Conservation (phyloP, 2,329 filamentous ascomycete species). For the Aspergillus sergii region DNA sequence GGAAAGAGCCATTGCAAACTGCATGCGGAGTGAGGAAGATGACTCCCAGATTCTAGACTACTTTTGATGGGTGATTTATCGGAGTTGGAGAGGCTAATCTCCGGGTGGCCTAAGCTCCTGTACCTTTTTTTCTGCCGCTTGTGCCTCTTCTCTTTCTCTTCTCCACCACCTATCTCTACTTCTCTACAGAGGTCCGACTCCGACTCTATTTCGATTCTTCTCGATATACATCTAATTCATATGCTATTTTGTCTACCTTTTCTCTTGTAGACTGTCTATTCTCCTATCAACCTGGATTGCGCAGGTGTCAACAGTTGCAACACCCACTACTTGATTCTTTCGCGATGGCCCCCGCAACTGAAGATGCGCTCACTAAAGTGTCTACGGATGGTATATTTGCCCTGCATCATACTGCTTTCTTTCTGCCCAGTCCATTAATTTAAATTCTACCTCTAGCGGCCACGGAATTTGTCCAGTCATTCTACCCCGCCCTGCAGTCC, state of each 20-base stretch:
- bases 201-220: background rate
- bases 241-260: background rate
- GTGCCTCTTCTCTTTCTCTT: constrained; percentile 7
- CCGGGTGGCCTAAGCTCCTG: constrained; percentile 41
- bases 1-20: constrained; percentile 29
- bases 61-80: constrained; percentile 28
- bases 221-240: background rate
- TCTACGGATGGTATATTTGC: constrained; percentile 45
- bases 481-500: constrained; percentile 73
- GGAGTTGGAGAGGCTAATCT: constrained; percentile 26
- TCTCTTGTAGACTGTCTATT: background rate
- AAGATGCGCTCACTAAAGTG: constrained; percentile 43
- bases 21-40: constrained; percentile 8
- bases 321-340: background rate
- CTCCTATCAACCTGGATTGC: background rate
- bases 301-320: background rate
- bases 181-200: background rate
- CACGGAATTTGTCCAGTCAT: constrained; percentile 70
- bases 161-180: background rate
- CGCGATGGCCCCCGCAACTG: constrained; percentile 35
- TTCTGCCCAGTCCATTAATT: constrained; percentile 1
- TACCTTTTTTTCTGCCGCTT: constrained; percentile 24
- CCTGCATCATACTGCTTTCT: background rate
- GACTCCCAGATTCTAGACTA: constrained; percentile 6
- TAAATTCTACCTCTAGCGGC: constrained; percentile 56